Base-by-base conservation (phyloP, 106 monocot genomes). In the Allium sativum region DNA sequence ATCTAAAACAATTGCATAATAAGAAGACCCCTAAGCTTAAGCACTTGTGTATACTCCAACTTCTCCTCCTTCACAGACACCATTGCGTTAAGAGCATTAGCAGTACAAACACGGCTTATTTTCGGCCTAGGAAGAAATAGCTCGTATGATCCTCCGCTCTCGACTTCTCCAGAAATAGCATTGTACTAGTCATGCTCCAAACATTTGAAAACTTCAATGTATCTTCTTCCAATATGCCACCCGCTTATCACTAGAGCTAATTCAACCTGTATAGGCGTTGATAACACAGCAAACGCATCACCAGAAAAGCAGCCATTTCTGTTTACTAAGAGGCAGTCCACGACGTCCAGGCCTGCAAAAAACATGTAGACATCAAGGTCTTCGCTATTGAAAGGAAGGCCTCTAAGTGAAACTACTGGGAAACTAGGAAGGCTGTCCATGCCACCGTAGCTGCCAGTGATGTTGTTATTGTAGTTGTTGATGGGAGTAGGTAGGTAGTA, bases 21-120 rank as follows among this genome's bases (percentile, higher is more conserved):
- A 96, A 1, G 96, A 90, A 8, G 91, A 84, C 7, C 96, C 96
- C 96, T 76, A 7, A 96, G 86, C 75, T 91, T 91, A 0, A 96
- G 78, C n/a, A 96, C 68, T 65, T 80, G 79, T 6, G 96, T 91
- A 61, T 73, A 87, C 31, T 87, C 90, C 75, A 84, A 65, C 44
- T 78, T 45, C 0, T 68, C 74, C 14, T 83, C 82, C 31, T 72
- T 57, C 10, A 43, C 18, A 21, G 17, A 19, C 4, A 5, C 2
- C 31, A 31, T 3, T 19, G 20, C 22, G 8, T 69, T 40, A 31
- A 31, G 4, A 31, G 31, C 31, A 31, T 31, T 31, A 31, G 31
- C 31, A 31, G 31, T 31, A 31, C 4, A 3, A 31, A 31, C 31
- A 31, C 31, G 31, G 20, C 44, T 44, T 62, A 70, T 87, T 70